Percentiles rank a stretch among this genome's conserved stretches.
Conservation (phyloP, 1,139 yeast genomes). For the Entelexis sorbosivorans region DNA sequence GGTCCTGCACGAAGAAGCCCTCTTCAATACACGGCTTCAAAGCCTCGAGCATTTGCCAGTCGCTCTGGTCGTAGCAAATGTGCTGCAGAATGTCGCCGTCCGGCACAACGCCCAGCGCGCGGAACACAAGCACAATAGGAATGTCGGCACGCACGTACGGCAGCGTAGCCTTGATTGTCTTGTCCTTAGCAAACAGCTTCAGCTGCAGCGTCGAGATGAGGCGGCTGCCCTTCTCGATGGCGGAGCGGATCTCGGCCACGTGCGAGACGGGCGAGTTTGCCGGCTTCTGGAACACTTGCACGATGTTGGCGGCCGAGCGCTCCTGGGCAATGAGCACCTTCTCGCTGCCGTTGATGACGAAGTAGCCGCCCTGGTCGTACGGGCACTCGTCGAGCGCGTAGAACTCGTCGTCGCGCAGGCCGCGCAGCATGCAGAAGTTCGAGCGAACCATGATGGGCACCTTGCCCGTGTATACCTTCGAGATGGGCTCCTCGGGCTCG, state of each 20-base stretch:
- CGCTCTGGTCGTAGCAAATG: conserved; percentile 93
- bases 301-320: conserved; percentile 95
- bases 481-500: conserved; percentile 50
- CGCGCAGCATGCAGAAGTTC: conserved; percentile 87
- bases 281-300: conserved; percentile 94
- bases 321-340: conserved; percentile 97
- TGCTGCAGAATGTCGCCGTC: conserved; percentile 98
- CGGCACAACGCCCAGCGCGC: conserved; percentile 97
- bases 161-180: conserved; percentile 84
- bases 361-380: conserved; percentile 98
- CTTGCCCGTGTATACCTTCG: conserved; percentile 82
- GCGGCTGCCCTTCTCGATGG: conserved; percentile 92
- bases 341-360: conserved; percentile 95
- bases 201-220: conserved; percentile 90
- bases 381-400: conserved; percentile 97
- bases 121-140: conserved; percentile 89
- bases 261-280: conserved; percentile 96
- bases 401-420: conserved; percentile 85
- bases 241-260: conserved; percentile 92
- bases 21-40: conserved; percentile 98
- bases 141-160: conserved; percentile 95
- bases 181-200: conserved; percentile 71
- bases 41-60: conserved; percentile 99
- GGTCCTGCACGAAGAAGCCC: conserved; percentile 94
- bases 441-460: conserved; percentile 97